Evolutionary conservation across 257 asterid species (phyloP).

Genomic region (Nicotiana tabacum): DNA sequence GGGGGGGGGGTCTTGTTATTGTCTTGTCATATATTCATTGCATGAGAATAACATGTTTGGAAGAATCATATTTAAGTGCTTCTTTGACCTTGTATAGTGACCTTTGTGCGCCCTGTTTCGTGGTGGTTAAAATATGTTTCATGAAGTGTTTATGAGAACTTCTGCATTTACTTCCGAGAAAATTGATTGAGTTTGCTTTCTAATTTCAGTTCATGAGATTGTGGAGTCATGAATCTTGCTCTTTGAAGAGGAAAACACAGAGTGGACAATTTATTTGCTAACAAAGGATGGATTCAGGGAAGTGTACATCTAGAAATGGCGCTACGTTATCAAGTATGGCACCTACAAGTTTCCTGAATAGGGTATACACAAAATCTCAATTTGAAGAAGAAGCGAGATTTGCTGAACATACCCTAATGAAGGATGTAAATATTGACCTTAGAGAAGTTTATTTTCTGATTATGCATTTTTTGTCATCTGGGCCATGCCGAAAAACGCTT

Average conservation of each 20-base stretch:
- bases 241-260: constrained; percentile 3
- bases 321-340: constrained; percentile 42
- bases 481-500: constrained; percentile 80
- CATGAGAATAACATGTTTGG: background rate
- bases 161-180: background rate
- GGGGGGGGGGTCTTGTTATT: background rate
- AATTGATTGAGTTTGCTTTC: background rate
- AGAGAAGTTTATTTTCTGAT: constrained; percentile 84
- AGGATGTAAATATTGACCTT: constrained; percentile 65
- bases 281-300: constrained; percentile 49
- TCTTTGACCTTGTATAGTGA: background rate
- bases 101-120: background rate
- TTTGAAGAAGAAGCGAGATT: constrained; percentile 48
- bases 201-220: background rate
- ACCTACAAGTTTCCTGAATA: constrained; percentile 37
- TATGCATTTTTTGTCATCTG: constrained; percentile 89
- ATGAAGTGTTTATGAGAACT: background rate
- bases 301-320: constrained; percentile 33
- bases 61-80: background rate
- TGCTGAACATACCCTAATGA: constrained; percentile 34
- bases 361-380: constrained; percentile 41
- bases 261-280: background rate
- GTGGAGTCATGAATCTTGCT: constrained; percentile 3
- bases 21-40: background rate
- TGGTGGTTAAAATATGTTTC: background rate